Evolutionary conservation across 2,329 filamentous ascomycete species (phyloP), one percentile per base, ranked within the genome.

Genomic region (Nemania abortiva): DNA sequence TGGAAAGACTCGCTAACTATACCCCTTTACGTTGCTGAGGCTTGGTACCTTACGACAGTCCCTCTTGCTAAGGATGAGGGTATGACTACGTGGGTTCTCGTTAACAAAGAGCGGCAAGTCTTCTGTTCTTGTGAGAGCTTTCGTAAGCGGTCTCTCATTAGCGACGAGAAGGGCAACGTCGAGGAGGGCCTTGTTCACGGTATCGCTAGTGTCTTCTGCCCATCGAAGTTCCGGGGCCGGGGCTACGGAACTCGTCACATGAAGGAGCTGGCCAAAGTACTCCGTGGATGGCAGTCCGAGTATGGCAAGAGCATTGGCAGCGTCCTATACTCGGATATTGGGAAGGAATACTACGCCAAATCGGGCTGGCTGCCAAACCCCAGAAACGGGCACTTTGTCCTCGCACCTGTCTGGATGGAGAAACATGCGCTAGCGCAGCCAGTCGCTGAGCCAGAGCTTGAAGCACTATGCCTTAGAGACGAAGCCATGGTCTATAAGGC

Each of bases 261-360:
- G 72, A 62, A 53, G 18, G 72, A 73, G n/a, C 45, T 73, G 1
- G 63, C 20, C 9, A 11, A 3, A 11, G 6, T 11, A 27, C 63
- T 73, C 1, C 61, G 31, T 9, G 45, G 13, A 10, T 73, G 71
- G 71, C 69, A 70, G 47, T 55, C 61, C 6, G 64, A 68, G 2
- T n/a, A 58, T 37, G 22, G 65, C 53, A 27, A 52, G n/a, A 50
- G 27, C 55, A 55, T 63, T 58, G 70, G 66, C 2, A 72, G 70
- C 29, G 62, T 72, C 13, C 20, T 71, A 24, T 73, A 73, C 47
- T 74, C 69, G 11, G 71, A 73, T 37, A 72, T 74, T 15, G 71
- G 67, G 3, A 73, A 69, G 39, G 13, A 20, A 9, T 74, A 62
- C 45, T 73, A 74, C 24, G 20, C 69, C 0, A 70, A 22, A n/a